Conservation (phyloP, 352 stramenopile genomes). For the Thalassiosira oceanica region DNA sequence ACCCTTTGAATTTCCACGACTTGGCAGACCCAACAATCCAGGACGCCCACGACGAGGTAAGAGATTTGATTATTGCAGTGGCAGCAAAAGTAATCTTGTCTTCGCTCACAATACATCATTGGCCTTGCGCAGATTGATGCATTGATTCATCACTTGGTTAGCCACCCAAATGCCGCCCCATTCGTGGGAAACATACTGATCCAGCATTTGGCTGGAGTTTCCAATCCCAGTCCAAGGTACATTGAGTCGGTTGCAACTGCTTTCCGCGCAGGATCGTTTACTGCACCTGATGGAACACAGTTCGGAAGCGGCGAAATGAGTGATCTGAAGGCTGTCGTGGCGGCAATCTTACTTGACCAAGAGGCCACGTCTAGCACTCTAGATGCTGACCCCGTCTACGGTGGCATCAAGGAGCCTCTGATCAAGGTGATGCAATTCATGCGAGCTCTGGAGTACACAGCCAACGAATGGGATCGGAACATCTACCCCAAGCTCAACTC, state of each 20-base stretch:
- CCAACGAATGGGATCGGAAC: conserved; percentile 15
- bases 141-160: conserved; percentile 55
- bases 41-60: conserved; percentile 52
- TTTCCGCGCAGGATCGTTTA: conserved; percentile 37
- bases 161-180: conserved; percentile 51
- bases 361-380: conserved; percentile 42
- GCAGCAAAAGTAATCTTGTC: conserved; percentile 3
- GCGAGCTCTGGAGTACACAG: conserved; percentile 27
- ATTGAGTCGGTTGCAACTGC: conserved; percentile 45
- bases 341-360: conserved; percentile 54
- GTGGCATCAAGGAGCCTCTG: conserved; percentile 48
- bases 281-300: conserved; percentile 7
- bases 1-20: conserved; percentile 48
- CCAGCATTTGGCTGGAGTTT: conserved; percentile 56
- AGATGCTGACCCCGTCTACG: conserved; percentile 50
- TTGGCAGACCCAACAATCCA: conserved; percentile 28
- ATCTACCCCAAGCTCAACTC: conserved; percentile 29
- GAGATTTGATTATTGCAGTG: too few relatives aligned
- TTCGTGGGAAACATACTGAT: conserved; percentile 48
- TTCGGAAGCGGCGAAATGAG: conserved; percentile 54
- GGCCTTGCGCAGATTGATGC: too few relatives aligned
- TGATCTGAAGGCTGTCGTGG: conserved; percentile 49
- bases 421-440: conserved; percentile 53
- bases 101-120: not conserved
- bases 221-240: conserved; percentile 56